Percentiles rank a stretch among this genome's conserved stretches.
Conservation (phyloP, 129 eudicot species). For the Logfia minima region DNA sequence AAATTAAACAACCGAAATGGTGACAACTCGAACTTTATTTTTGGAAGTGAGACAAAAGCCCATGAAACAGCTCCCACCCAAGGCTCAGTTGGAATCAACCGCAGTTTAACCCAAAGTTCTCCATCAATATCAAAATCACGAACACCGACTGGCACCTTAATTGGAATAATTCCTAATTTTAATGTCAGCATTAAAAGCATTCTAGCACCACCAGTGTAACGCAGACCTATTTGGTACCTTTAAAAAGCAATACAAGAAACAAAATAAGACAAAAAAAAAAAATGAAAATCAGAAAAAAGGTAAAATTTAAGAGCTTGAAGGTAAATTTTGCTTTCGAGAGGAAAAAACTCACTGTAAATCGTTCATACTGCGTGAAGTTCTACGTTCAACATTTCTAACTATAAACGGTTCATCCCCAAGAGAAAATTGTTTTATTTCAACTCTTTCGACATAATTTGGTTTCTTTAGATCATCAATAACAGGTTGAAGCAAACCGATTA, state of each 20-base stretch:
- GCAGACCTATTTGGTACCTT: constrained; percentile 93
- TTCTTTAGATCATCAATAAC: constrained; percentile 77
- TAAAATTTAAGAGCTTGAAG: neutral
- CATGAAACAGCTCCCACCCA: constrained; percentile 91
- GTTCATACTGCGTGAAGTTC: constrained; percentile 71
- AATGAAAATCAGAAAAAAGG: too few species aligned
- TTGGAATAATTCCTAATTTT: constrained; percentile 73
- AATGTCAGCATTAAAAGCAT: constrained; percentile 78
- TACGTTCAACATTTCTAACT: constrained; percentile 84
- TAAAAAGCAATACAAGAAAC: constrained; percentile 19
- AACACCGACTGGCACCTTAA: constrained; percentile 80
- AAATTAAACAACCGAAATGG: constrained; percentile 85
- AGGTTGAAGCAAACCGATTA: constrained; percentile 74
- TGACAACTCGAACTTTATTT: constrained; percentile 72
- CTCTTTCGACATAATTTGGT: constrained; percentile 88
- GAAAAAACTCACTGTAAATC: constrained; percentile 80
- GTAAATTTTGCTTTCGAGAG: neutral
- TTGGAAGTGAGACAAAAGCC: constrained; percentile 98
- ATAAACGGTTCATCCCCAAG: constrained; percentile 88
- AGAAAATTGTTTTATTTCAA: constrained; percentile 84
- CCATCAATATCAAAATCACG: constrained; percentile 94
- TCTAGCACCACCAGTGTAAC: constrained; percentile 95
- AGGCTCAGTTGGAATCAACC: constrained; percentile 76
- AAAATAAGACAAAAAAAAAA: constrained; percentile 8
- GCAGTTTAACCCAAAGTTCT: constrained; percentile 89